Evolutionary conservation across 2,329 filamentous ascomycete species (phyloP), one percentile per base, ranked within the genome.

Genomic region (Neonectria hederae): DNA sequence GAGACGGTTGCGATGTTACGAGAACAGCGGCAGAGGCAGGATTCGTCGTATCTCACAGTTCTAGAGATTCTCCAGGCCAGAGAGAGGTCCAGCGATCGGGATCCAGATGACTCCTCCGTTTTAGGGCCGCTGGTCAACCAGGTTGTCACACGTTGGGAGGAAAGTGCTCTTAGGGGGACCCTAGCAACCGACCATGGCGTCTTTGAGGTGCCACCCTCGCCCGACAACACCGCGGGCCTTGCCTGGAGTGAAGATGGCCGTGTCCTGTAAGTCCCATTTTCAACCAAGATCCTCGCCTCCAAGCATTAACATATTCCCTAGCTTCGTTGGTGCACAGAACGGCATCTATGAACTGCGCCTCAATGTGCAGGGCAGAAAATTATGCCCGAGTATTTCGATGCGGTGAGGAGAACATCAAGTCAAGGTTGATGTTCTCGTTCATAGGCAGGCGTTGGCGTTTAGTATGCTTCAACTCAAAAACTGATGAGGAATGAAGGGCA

Each of bases 331-430:
- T 21, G 86, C 88, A 35, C 89, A 92, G 74, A 89, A 92, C 69
- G 92, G 92, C 60, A 90, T 94, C 58, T 92, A 92, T 72, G 90
- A 94, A 78, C 88, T 92, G 71, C 85, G 84, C 35, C 84, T 94
- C 68, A 89, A 93, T 74, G 71, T 89, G 19, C 82, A 86, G 53
- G 83, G 81, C 61, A 83, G 92, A 64, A 91, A 88, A 76, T 79
- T 84, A 32, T 85, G 83, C 66, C 86, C 88, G 2, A 86, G 84
- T 66, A 78, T 88, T 67, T 80, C 81, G 46, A 79, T 87, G 76
- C 83, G 85, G 65, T 89, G 70, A 83, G 14, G n/a, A 32, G 30
- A 43, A 24, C 14, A 53, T 48, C 17, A 40, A 24, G 56, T 49
- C 5, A 19, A 54, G 19, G 28, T 38, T 51, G 43, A 19, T 14